Evolutionary conservation across 2,329 filamentous ascomycete genomes (phyloP).

Genomic region (Coniochaeta ligniaria): DNA sequence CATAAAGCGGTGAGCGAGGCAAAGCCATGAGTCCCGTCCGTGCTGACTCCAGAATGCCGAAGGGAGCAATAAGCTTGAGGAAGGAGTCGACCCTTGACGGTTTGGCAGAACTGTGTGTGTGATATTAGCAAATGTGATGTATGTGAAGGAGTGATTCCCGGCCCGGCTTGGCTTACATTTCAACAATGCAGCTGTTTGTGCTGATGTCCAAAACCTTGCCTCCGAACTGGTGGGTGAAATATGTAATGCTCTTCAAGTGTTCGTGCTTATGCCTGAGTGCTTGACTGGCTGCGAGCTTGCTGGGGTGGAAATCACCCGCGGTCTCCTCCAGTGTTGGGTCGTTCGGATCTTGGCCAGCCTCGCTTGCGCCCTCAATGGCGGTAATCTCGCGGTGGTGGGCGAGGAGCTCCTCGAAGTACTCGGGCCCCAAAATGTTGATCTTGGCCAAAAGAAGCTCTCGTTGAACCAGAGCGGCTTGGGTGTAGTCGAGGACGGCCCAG

Average conservation of each 20-base stretch:
- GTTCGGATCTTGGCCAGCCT: constrained; percentile 30
- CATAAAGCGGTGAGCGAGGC: constrained; percentile 82
- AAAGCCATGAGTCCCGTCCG: constrained; percentile 95
- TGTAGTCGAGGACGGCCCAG: constrained; percentile 98
- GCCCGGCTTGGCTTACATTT: constrained; percentile 61
- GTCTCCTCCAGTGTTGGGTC: constrained; percentile 36
- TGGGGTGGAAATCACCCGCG: constrained; percentile 77
- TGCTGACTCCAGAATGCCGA: constrained; percentile 93
- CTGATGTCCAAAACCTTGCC: constrained; percentile 97
- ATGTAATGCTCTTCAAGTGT: constrained; percentile 92
- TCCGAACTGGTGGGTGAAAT: constrained; percentile 94
- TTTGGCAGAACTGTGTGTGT: constrained; percentile 69
- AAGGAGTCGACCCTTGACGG: constrained; percentile 92
- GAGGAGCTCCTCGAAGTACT: constrained; percentile 96
- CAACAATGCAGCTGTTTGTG: constrained; percentile 97
- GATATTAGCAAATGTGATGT: constrained; percentile 8
- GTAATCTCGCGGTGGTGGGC: constrained; percentile 90
- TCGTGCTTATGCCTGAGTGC: constrained; percentile 95
- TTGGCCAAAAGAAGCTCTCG: constrained; percentile 92
- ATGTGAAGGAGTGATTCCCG: not conserved
- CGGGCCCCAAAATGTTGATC: constrained; percentile 90
- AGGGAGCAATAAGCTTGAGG: constrained; percentile 89
- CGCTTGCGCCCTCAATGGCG: constrained; percentile 35
- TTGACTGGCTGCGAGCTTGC: constrained; percentile 76
- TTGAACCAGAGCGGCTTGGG: constrained; percentile 84